Conservation (phyloP, 2,329 filamentous ascomycete genomes). For the Talaromyces albobiverticillius region DNA sequence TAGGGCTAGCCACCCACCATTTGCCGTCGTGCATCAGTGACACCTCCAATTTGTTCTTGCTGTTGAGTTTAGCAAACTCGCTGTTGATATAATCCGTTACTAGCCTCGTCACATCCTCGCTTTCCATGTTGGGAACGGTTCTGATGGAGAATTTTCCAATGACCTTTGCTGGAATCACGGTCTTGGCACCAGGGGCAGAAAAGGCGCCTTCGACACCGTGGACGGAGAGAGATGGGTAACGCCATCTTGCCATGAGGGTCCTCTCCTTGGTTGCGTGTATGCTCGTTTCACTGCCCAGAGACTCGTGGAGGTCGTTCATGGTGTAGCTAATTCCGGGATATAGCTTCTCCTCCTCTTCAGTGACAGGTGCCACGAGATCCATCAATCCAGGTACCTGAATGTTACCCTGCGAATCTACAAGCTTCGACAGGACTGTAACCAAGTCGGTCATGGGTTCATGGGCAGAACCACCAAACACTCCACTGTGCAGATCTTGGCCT, state of each 20-base stretch:
- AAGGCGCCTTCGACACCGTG: slow-evolving; percentile 96
- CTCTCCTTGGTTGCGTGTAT: slow-evolving; percentile 86
- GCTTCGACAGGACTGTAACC: slow-evolving; percentile 72
- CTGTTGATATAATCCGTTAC: slow-evolving; percentile 82
- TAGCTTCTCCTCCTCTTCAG: slow-evolving; percentile 79
- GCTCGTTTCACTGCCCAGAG: slow-evolving; percentile 81
- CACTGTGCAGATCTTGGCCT: slow-evolving; percentile 90
- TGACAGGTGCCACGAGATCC: slow-evolving; percentile 87
- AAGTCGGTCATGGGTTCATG: slow-evolving; percentile 99
- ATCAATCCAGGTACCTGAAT: slow-evolving; percentile 92
- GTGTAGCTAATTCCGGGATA: slow-evolving; percentile 90
- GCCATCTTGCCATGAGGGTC: slow-evolving; percentile 94
- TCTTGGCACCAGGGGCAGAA: slow-evolving; percentile 90
- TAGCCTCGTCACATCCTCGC: slow-evolving; percentile 77
- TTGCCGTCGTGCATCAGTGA: slow-evolving; percentile 86
- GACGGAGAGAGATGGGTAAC: slow-evolving; percentile 87
- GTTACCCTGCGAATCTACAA: slow-evolving; percentile 87
- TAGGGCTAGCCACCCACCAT: slow-evolving; percentile 97
- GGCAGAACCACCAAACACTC: slow-evolving; percentile 92
- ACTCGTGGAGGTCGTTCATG: slow-evolving; percentile 93
- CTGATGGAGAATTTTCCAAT: slow-evolving; percentile 98
- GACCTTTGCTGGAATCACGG: slow-evolving; percentile 96
- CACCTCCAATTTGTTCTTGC: slow-evolving; percentile 87
- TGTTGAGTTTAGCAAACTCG: slow-evolving; percentile 79
- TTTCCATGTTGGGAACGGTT: slow-evolving; percentile 96